Evolutionary conservation across 305 asterid species (phyloP).

Genomic region (Rubia peregrina): DNA sequence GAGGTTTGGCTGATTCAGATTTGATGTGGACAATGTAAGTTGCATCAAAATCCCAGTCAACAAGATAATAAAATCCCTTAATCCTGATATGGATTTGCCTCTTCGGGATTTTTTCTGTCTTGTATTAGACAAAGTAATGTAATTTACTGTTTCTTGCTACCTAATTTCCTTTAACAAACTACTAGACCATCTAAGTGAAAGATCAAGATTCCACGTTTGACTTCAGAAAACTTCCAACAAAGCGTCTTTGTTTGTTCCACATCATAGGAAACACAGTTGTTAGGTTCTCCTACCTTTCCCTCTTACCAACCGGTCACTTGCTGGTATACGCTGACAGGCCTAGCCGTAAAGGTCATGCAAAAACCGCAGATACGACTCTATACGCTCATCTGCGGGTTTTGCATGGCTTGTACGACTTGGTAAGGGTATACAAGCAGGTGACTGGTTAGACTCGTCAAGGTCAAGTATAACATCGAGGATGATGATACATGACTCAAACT

Average conservation of each 20-base stretch:
- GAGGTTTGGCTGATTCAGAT: not conserved
- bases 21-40: not conserved
- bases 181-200: not conserved
- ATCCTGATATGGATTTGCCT: not conserved
- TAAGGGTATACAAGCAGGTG: not conserved
- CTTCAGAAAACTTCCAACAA: constrained; percentile 1
- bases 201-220: not conserved
- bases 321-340: not conserved
- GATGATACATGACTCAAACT: not conserved
- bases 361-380: not conserved
- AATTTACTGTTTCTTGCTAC: not conserved
- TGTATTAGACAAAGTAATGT: not conserved
- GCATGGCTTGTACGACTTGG: not conserved
- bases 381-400: not conserved
- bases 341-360: not conserved
- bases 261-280: not conserved
- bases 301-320: not conserved
- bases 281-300: not conserved
- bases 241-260: not conserved
- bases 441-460: not conserved
- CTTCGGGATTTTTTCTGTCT: not conserved
- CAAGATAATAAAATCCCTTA: not conserved
- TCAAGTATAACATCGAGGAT: not conserved
- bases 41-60: not conserved
- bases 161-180: not conserved